A percentile compares a stretch with the other conserved stretches of the same genome.
These are phyloP conservation scores for Tieghemiomyces parasiticus DNA, from an alignment of 192 early-diverging fungal genomes.

Conservation along the genomic window DNA sequence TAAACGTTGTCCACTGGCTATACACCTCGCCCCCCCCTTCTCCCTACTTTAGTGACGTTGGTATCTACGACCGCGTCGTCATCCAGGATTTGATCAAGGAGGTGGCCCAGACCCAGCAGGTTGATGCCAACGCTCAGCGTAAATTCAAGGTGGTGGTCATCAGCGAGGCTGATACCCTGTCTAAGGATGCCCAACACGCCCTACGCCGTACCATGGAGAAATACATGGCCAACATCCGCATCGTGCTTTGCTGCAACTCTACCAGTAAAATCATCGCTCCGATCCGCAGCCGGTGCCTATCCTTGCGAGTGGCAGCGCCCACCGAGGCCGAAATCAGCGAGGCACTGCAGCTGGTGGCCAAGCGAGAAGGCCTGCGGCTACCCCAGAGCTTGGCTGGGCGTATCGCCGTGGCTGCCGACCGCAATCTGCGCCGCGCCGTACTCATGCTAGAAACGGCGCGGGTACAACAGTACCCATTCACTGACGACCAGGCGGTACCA, in stretches of 20 bases:
- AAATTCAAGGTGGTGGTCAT: conserved; percentile 91
- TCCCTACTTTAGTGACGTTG: conserved; percentile 92
- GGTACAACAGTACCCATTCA: conserved; percentile 44
- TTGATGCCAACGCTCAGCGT: conserved; percentile 61
- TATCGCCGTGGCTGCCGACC: conserved; percentile 52
- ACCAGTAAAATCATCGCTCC: conserved; percentile 87
- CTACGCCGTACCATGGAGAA: conserved; percentile 99
- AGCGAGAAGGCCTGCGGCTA: conserved; percentile 57
- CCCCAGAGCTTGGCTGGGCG: conserved; percentile 41
- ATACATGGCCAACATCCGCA: conserved; percentile 82
- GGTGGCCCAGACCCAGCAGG: conserved; percentile 88
- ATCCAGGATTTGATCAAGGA: conserved; percentile 95
- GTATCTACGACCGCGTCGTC: conserved; percentile 80
- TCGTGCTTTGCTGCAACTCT: conserved; percentile 84
- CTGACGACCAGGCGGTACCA: conserved; percentile 35
- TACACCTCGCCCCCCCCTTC: no score
- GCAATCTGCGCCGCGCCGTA: conserved; percentile 80
- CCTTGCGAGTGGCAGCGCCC: conserved; percentile 77
- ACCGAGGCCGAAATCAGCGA: conserved; percentile 50
- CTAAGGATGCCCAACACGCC: conserved; percentile 84
- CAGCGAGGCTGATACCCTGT: conserved; percentile 83
- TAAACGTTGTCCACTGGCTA: no score
- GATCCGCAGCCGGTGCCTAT: conserved; percentile 79
- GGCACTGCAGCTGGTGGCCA: conserved; percentile 60
- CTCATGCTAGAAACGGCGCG: conserved; percentile 78